Base-by-base conservation (phyloP, 2,329 filamentous ascomycete genomes). In the Pestalotiopsis fici region DNA sequence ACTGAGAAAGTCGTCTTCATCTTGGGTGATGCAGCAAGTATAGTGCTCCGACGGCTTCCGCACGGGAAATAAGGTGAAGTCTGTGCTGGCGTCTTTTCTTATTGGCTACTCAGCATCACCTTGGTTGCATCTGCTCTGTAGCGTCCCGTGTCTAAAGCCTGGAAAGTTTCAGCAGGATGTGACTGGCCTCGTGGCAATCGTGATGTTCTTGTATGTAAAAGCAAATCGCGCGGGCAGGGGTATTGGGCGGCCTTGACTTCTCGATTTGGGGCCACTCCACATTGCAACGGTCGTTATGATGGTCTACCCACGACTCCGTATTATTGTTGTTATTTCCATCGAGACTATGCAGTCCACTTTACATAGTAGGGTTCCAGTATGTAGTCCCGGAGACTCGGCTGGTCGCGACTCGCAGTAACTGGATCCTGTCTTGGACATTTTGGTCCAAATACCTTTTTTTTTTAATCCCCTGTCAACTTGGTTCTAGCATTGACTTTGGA, bases 1-100 rank as follows among this genome's bases (percentile, higher is more conserved):
- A 55, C 21, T 55, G 61, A 55, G n/a, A 23, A 64, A 25, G 31
- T 21, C 13, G 25, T 27, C 61, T 39, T 64, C 61, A 64, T 64
- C n/a, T 13, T 55, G 61, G 18, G 25, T 18, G 27, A 15, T 27
- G 55, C 23, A 13, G 21, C 27, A 57, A 31, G 12, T 25, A 57
- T 25, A 31, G 15, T 57, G 23, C 12, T 57, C 27, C 55, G 55
- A 57, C 55, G 27, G 27, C 55, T 57, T 31, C 23, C 23, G 55
- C 55, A 12, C 23, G 23, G 55, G 21, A 25, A 57, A 31, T 6
- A 57, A 27, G 12, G 21, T 15, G 1, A n/a, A 57, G 27, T 27
- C 55, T 57, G 55, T 57, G 27, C 55, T 57, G n/a, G 3, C 13
- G n/a, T 21, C 18, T 25, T 57, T 31, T 57, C 55, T 57, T 57